Evolutionary conservation across 208 protist species (phyloP).

Genomic region (Trypanosoma conorhini): DNA sequence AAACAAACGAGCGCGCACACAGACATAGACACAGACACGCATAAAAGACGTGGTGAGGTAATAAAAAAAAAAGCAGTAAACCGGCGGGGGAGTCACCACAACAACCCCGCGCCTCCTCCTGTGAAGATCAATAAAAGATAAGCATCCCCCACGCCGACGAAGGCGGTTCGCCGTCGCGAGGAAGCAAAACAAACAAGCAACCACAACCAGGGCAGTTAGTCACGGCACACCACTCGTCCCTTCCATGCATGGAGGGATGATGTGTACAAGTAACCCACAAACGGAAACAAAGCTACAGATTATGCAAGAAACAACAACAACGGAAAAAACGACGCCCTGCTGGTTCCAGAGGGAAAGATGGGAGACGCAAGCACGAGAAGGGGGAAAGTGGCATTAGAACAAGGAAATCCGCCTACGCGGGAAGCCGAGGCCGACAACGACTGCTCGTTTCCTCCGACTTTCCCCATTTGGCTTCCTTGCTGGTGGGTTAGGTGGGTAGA

Average conservation of each 20-base stretch:
- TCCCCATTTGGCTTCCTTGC: neutral
- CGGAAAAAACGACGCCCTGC: neutral
- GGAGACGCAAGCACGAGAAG: neutral
- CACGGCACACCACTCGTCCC: no score
- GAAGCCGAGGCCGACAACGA: neutral
- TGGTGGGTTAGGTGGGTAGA: neutral
- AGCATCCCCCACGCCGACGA: neutral
- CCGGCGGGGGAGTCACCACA: neutral
- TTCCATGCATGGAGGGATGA: no score
- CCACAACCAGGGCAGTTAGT: neutral
- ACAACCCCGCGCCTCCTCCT: neutral
- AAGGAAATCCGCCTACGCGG: neutral
- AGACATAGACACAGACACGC: conserved; percentile 8
- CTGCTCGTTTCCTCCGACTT: neutral
- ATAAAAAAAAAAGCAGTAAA: no score
- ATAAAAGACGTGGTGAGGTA: conserved; percentile 13
- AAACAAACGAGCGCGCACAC: conserved; percentile 14
- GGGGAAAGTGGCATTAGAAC: neutral
- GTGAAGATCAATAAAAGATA: conserved; percentile 8
- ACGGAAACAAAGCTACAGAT: neutral
- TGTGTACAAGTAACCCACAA: neutral
- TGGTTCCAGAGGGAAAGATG: neutral
- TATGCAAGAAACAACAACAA: neutral
- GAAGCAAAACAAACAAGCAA: conserved; percentile 8
- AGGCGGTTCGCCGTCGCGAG: neutral